A percentile compares a stretch with the other conserved stretches of the same genome.
Conservation (phyloP, 2,329 filamentous ascomycete species). For the Leptodontidium sp. region DNA sequence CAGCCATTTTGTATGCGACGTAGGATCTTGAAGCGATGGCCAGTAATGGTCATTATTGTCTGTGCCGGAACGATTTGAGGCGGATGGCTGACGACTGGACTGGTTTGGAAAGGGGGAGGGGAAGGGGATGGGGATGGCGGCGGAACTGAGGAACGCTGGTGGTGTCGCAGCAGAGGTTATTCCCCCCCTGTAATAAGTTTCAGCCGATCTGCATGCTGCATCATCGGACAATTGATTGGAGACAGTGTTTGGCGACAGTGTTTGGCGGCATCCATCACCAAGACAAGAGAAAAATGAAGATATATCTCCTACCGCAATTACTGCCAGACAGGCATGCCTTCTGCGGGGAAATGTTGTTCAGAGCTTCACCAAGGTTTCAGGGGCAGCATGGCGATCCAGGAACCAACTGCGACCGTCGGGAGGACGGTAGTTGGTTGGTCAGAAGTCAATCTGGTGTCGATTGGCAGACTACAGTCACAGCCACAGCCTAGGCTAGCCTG, state of each 20-base stretch:
- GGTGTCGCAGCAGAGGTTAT: constrained; percentile 12
- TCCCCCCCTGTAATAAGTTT: constrained; percentile 28
- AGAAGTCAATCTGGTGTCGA: background rate
- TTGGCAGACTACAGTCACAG: background rate
- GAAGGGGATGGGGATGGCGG: background rate
- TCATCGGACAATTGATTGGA: constrained; percentile 23
- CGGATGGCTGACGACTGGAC: background rate
- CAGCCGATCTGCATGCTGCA: constrained; percentile 31
- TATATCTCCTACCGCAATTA: background rate
- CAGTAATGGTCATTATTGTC: constrained; percentile 41
- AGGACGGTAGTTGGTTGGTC: background rate
- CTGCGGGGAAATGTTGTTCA: constrained; percentile 19
- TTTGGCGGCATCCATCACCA: background rate
- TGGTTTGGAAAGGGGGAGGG: background rate
- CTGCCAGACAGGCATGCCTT: background rate
- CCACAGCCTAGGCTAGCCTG: constrained; percentile 6
- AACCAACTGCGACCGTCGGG: constrained; percentile 9
- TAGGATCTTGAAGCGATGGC: constrained; percentile 34
- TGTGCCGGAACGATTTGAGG: constrained; percentile 27
- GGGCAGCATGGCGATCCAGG: constrained; percentile 18
- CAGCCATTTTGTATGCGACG: constrained; percentile 46
- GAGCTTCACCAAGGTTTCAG: background rate
- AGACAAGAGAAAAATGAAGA: constrained; percentile 16
- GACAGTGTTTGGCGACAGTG: constrained; percentile 6
- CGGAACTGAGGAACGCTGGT: constrained; percentile 9